Conservation (phyloP, 2,329 filamentous ascomycete species). For the Aspergillus amoenus region DNA sequence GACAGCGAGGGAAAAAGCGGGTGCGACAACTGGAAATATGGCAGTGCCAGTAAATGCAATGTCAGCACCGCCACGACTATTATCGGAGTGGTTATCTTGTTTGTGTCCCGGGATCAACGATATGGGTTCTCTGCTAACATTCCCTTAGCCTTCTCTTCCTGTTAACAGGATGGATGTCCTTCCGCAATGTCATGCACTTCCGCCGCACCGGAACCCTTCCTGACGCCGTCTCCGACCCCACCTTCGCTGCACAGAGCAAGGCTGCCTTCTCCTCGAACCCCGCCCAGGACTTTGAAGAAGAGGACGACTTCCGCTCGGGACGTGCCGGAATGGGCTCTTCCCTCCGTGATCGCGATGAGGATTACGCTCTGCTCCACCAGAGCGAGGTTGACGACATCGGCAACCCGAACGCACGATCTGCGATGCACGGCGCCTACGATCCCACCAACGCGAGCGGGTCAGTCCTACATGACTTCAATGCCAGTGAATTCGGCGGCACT, state of each 20-base stretch:
- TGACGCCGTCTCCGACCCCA: conserved; percentile 42
- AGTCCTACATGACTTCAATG: conserved; percentile 43
- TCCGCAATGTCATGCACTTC: conserved; percentile 57
- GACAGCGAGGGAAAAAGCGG: conserved; percentile 41
- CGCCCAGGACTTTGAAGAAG: conserved; percentile 46
- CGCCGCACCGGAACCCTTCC: conserved; percentile 58
- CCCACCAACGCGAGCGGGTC: conserved; percentile 35
- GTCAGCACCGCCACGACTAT: conserved; percentile 57
- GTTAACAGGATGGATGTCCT: conserved; percentile 53
- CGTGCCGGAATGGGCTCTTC: conserved; percentile 41
- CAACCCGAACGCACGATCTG: conserved; percentile 33
- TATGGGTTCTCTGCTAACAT: neutral
- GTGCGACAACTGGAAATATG: conserved; percentile 57
- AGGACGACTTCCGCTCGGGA: conserved; percentile 45
- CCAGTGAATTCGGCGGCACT: conserved; percentile 32
- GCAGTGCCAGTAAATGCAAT: conserved; percentile 55
- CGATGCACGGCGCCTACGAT: conserved; percentile 41
- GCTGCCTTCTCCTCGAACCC: conserved; percentile 50
- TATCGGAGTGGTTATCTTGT: conserved; percentile 59
- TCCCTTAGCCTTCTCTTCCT: conserved; percentile 52
- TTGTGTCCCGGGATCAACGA: conserved; percentile 23
- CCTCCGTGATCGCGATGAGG: conserved; percentile 46
- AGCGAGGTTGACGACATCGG: conserved; percentile 46
- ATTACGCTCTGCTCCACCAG: conserved; percentile 54
- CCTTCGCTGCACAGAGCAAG: conserved; percentile 51